Percentiles rank a stretch among this genome's conserved stretches.
Evolutionary conservation across 805 yeast genomes (phyloP).

Genomic region (Limtongia smithiae): DNA sequence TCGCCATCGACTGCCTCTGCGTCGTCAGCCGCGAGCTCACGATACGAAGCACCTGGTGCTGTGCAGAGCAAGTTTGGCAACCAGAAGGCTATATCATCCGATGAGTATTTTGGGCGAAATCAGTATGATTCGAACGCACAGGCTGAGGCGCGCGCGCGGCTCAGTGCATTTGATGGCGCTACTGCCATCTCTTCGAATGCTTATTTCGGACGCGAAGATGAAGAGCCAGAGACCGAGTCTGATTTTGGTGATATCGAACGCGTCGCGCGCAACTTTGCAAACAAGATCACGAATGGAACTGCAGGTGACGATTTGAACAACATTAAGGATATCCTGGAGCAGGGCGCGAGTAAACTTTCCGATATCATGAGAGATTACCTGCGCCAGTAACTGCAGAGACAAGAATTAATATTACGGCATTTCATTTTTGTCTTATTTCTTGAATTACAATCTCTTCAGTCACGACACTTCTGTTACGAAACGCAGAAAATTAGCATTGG

Average conservation of each 20-base stretch:
- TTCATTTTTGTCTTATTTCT: neutral
- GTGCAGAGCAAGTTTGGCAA: slow-evolving; percentile 62
- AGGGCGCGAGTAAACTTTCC: slow-evolving; percentile 86
- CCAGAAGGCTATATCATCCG: slow-evolving; percentile 94
- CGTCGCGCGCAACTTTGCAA: slow-evolving; percentile 59
- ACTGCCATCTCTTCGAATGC: slow-evolving; percentile 87
- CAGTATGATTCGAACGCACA: slow-evolving; percentile 72
- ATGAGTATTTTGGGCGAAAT: slow-evolving; percentile 88
- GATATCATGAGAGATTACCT: slow-evolving; percentile 73
- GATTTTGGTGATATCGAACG: slow-evolving; percentile 50
- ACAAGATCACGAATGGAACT: slow-evolving; percentile 68
- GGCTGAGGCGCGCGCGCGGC: slow-evolving; percentile 74
- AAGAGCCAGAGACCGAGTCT: slow-evolving; percentile 39
- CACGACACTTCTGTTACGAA: too few relatives aligned
- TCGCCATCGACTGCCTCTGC: slow-evolving; percentile 38
- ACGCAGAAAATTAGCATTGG: too few relatives aligned
- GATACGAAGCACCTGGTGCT: slow-evolving; percentile 31
- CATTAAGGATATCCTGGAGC: slow-evolving; percentile 86
- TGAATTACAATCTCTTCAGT: neutral
- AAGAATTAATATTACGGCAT: neutral
- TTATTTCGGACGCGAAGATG: slow-evolving; percentile 84
- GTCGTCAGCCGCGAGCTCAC: slow-evolving; percentile 41
- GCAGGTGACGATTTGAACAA: slow-evolving; percentile 84
- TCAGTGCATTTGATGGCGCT: slow-evolving; percentile 80
- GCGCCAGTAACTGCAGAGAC: slow-evolving; percentile 9